Evolutionary conservation across 2,329 filamentous ascomycete species (phyloP).

Genomic region (Clarireedia monteithiana): DNA sequence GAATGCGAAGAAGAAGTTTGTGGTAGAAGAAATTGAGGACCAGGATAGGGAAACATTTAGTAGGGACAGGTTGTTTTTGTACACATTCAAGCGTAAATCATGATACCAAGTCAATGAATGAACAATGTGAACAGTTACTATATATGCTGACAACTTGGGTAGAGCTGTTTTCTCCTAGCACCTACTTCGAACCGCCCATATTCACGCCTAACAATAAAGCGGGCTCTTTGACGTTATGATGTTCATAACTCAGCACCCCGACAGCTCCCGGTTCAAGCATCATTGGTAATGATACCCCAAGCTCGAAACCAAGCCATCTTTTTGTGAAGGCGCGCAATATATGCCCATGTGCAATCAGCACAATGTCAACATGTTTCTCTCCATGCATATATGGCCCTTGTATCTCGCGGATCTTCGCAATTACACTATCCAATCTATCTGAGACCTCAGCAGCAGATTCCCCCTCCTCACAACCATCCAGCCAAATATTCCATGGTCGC

Average conservation of each 20-base stretch:
- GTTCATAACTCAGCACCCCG: constrained; percentile 32
- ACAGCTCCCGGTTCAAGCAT: constrained; percentile 34
- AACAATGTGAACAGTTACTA: not conserved
- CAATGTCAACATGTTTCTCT: constrained; percentile 38
- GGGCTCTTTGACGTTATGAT: constrained; percentile 31
- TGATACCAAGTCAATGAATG: constrained; percentile 9
- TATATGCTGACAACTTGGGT: not conserved
- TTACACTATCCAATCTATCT: constrained; percentile 40
- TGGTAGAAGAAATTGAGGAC: constrained; percentile 53
- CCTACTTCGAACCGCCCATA: constrained; percentile 18
- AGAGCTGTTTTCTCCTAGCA: not conserved
- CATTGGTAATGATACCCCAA: constrained; percentile 29
- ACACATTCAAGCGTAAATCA: constrained; percentile 42
- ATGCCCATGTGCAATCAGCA: constrained; percentile 41
- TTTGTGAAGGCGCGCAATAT: constrained; percentile 48
- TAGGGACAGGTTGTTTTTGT: constrained; percentile 53
- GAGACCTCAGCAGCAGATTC: constrained; percentile 42
- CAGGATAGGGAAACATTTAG: constrained; percentile 50
- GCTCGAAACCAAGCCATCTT: constrained; percentile 42
- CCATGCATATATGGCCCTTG: constrained; percentile 38
- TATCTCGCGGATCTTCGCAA: constrained; percentile 40
- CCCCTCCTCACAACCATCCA: constrained; percentile 42
- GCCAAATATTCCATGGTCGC: constrained; percentile 44
- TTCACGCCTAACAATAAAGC: constrained; percentile 32
- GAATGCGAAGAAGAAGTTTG: constrained; percentile 58